Evolutionary conservation across 106 monocot species (phyloP).

Genomic region (Ottelia alismoides): DNA sequence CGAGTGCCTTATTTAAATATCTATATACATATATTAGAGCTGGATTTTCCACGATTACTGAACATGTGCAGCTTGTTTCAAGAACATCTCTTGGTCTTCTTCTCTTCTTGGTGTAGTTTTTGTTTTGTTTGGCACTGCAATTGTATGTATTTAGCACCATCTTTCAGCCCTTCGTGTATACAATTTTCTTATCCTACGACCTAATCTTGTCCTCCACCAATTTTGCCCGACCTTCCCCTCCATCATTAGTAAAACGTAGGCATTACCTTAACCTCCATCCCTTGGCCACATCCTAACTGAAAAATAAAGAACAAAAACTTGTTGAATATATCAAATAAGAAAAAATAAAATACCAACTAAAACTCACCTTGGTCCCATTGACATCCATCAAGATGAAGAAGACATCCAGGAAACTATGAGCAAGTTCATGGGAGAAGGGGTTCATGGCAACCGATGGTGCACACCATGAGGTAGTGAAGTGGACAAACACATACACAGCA

Average conservation of each 20-base stretch:
- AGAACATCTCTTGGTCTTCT: too few relatives aligned
- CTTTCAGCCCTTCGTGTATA: too few relatives aligned
- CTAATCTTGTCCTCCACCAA: conserved; percentile 78
- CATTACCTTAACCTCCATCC: conserved; percentile 81
- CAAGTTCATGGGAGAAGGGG: conserved; percentile 54
- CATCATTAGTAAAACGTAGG: conserved; percentile 72
- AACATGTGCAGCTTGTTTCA: too few relatives aligned
- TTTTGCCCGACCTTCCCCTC: conserved; percentile 28
- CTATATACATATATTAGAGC: too few relatives aligned
- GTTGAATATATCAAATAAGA: too few relatives aligned
- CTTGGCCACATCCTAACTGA: conserved; percentile 49
- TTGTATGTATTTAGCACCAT: too few relatives aligned
- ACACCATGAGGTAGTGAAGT: conserved; percentile 82
- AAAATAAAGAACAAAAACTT: too few relatives aligned
- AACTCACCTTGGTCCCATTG: conserved; percentile 82
- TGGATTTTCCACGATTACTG: too few relatives aligned
- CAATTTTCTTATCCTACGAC: too few relatives aligned
- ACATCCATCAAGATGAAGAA: conserved; percentile 71
- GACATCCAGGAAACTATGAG: conserved; percentile 29
- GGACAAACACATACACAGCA: conserved; percentile 43
- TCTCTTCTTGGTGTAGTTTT: too few relatives aligned
- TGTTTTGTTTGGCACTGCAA: too few relatives aligned
- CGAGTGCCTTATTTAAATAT: too few relatives aligned
- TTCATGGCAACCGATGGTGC: conserved; percentile 84
- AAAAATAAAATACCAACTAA: background rate